These are phyloP conservation scores for Gaeumannomyces sp. DNA, from an alignment of 2,329 filamentous ascomycete genomes.

Conservation along the genomic window DNA sequence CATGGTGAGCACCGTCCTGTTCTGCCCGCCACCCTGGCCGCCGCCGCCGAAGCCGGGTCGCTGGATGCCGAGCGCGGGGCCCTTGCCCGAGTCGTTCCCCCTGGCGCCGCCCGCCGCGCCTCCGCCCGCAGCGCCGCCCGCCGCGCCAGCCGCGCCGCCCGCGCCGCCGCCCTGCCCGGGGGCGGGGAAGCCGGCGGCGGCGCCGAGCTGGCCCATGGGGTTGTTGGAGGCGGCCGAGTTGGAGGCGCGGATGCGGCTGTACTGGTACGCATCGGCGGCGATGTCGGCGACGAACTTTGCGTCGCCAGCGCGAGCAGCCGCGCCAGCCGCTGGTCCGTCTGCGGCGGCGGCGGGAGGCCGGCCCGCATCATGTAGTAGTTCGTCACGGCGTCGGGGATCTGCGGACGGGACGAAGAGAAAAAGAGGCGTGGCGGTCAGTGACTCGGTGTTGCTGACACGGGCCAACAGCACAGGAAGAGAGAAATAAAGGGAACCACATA, in stretches of 20 bases:
- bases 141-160: slow-evolving; percentile 44
- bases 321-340: slow-evolving; percentile 83
- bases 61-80: slow-evolving; percentile 61
- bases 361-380: slow-evolving; percentile 97
- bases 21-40: slow-evolving; percentile 81
- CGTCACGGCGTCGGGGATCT: slow-evolving; percentile 97
- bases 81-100: slow-evolving; percentile 51
- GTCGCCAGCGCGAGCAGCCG: slow-evolving; percentile 94
- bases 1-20: slow-evolving; percentile 93
- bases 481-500: slow-evolving; percentile 38
- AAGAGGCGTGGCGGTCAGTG: background rate
- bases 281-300: slow-evolving; percentile 99
- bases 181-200: slow-evolving; percentile 62
- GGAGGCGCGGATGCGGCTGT: slow-evolving; percentile 89
- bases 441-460: background rate
- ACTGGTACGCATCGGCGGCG: slow-evolving; percentile 95
- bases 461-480: background rate
- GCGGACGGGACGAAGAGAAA: slow-evolving; percentile 9
- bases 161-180: slow-evolving; percentile 44
- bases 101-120: slow-evolving; percentile 40
- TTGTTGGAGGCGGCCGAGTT: slow-evolving; percentile 84
- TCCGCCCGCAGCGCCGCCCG: slow-evolving; percentile 22
- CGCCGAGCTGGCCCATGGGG: slow-evolving; percentile 80
- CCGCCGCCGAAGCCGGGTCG: slow-evolving; percentile 79
- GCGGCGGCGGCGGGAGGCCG: slow-evolving; percentile 85